These are phyloP conservation scores for Lasiosphaeria ovina DNA, from an alignment of 495 filamentous ascomycete species.

Conservation along the genomic window DNA sequence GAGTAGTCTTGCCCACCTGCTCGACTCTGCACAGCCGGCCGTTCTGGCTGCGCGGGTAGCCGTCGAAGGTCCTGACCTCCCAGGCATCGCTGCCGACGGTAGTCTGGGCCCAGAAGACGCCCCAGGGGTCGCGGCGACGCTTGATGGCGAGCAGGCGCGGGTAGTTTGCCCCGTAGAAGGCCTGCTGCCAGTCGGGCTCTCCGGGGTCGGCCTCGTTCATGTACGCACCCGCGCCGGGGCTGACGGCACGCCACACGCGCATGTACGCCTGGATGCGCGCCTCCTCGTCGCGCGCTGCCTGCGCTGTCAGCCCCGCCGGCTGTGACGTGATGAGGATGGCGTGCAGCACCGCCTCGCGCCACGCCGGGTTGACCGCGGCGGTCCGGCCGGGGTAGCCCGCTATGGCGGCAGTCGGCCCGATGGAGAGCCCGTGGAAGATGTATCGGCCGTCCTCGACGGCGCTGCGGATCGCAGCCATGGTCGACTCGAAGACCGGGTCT, in stretches of 20 bases:
- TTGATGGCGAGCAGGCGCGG: slow-evolving; percentile 47
- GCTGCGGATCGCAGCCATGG: slow-evolving; percentile 39
- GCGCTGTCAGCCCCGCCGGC: slow-evolving; percentile 22
- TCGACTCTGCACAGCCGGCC: slow-evolving; percentile 27
- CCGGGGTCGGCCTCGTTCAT: slow-evolving; percentile 51
- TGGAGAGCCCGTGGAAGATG: slow-evolving; percentile 42
- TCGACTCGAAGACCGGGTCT: slow-evolving; percentile 33
- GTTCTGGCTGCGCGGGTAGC: slow-evolving; percentile 33
- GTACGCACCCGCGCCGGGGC: slow-evolving; percentile 41
- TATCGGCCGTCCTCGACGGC: slow-evolving; percentile 39
- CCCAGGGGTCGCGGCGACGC: slow-evolving; percentile 50
- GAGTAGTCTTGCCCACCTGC: neutral
- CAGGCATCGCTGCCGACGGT: slow-evolving; percentile 54
- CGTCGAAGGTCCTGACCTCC: slow-evolving; percentile 32
- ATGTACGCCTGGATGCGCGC: slow-evolving; percentile 20
- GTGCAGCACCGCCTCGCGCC: slow-evolving; percentile 52
- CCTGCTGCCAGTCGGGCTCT: slow-evolving; percentile 57
- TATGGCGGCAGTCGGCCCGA: slow-evolving; percentile 27
- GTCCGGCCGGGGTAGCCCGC: slow-evolving; percentile 40
- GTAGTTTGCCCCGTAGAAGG: slow-evolving; percentile 57
- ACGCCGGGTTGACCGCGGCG: slow-evolving; percentile 53
- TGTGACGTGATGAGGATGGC: slow-evolving; percentile 40
- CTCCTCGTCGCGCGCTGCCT: slow-evolving; percentile 23
- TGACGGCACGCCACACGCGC: slow-evolving; percentile 29
- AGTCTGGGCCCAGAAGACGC: slow-evolving; percentile 53